phyloP scores from a whole-genome alignment of 306 rosid genomes.

The Mimosa pudica region DNA sequence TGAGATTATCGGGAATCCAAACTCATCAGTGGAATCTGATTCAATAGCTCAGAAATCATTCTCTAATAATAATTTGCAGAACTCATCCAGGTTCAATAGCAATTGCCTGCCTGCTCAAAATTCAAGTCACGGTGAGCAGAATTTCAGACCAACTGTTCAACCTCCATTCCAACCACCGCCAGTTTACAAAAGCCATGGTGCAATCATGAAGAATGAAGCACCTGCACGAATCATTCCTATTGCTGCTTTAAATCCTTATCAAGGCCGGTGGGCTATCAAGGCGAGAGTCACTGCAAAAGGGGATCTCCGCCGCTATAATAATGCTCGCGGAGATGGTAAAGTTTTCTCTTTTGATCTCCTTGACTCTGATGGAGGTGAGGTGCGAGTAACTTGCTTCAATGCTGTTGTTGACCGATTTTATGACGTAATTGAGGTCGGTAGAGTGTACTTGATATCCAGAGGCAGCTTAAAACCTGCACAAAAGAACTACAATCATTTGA shows the following conservation, averaged over 20 bases:
- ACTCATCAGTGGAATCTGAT: conserved; percentile 45
- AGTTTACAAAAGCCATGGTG: conserved; percentile 67
- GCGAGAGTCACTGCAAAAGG: conserved; percentile 98
- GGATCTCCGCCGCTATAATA: conserved; percentile 90
- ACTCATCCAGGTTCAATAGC: conserved; percentile 37
- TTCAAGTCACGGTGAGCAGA: conserved; percentile 46
- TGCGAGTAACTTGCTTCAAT: conserved; percentile 93
- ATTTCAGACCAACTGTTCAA: conserved; percentile 76
- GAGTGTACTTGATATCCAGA: conserved; percentile 87
- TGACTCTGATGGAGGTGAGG: conserved; percentile 97
- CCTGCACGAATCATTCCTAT: conserved; percentile 89
- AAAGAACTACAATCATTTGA: conserved; percentile 92
- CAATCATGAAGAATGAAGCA: conserved; percentile 89
- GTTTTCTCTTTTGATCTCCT: conserved; percentile 96
- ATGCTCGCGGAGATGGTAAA: conserved; percentile 97
- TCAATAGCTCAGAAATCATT: conserved; percentile 43
- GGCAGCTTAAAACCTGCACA: conserved; percentile 94
- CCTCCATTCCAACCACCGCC: conserved; percentile 90
- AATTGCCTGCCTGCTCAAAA: conserved; percentile 40
- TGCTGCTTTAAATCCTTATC: conserved; percentile 89
- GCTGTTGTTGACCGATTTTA: conserved; percentile 92
- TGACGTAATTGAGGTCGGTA: conserved; percentile 79
- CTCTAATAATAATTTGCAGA: conserved; percentile 35
- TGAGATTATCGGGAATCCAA: conserved; percentile 82
- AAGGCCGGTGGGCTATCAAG: conserved; percentile 97